Evolutionary conservation across 1,284 basidiomycete species (phyloP).

Genomic region (Ustilago hordei): DNA sequence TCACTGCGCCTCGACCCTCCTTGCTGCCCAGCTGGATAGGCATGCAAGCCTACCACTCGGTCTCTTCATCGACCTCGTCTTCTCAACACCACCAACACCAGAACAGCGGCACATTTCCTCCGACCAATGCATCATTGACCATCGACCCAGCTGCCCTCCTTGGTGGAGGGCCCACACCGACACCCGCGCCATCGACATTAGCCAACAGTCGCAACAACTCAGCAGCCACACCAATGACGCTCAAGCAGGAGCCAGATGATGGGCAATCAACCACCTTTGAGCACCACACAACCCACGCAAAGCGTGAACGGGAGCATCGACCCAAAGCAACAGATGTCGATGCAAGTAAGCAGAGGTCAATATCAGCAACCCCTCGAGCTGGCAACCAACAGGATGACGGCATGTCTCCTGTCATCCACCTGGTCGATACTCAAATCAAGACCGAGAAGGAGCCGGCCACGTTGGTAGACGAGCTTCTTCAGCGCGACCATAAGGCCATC

Average conservation of each 20-base stretch:
- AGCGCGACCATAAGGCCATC: conserved; percentile 50
- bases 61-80: conserved; percentile 21
- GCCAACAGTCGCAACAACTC: conserved; percentile 9
- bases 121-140: conserved; percentile 33
- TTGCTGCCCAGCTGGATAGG: conserved; percentile 8
- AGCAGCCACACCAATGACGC: conserved; percentile 14
- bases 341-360: conserved; percentile 2
- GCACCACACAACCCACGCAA: not conserved
- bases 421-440: conserved; percentile 4
- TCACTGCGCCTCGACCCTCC: not conserved
- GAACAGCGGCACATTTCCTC: not conserved
- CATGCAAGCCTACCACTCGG: conserved; percentile 42
- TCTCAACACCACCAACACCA: conserved; percentile 4
- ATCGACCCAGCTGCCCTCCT: conserved; percentile 39
- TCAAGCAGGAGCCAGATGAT: conserved; percentile 49
- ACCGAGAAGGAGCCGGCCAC: conserved; percentile 8
- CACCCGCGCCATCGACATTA: conserved; percentile 10
- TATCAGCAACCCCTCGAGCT: conserved; percentile 10
- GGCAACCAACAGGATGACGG: no score
- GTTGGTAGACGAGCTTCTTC: conserved; percentile 23
- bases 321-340: not conserved
- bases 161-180: conserved; percentile 3
- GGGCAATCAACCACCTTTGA: conserved; percentile 4
- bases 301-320: not conserved
- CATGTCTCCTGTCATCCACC: not conserved